Percentiles rank a stretch among this genome's conserved stretches.
These are phyloP conservation scores for Penicillium lividum DNA, from an alignment of 495 filamentous ascomycete species.

Conservation along the genomic window DNA sequence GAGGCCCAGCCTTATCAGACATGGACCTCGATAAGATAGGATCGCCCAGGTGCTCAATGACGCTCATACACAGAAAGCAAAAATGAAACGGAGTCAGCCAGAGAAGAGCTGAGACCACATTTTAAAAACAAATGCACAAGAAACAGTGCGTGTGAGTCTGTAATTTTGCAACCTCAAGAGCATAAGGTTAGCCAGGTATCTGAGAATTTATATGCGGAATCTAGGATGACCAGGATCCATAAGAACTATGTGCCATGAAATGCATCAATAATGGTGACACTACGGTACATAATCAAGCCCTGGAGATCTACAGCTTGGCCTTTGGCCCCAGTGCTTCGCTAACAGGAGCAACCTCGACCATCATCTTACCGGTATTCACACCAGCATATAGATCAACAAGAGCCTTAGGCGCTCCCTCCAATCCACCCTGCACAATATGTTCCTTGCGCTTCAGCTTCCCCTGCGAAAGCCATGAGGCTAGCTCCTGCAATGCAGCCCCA, in stretches of 20 bases:
- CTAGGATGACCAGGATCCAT: not conserved
- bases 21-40: too few species aligned
- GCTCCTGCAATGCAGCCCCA: conserved; percentile 43
- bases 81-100: too few species aligned
- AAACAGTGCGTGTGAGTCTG: too few species aligned
- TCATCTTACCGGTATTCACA: conserved; percentile 55
- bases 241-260: not conserved
- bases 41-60: too few species aligned
- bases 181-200: too few species aligned
- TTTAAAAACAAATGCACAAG: too few species aligned
- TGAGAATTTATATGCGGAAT: too few species aligned
- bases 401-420: conserved; percentile 51
- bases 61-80: too few species aligned
- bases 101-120: too few species aligned
- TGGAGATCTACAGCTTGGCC: conserved; percentile 30
- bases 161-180: too few species aligned
- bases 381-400: conserved; percentile 53
- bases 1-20: too few species aligned
- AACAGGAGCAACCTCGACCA: conserved; percentile 47
- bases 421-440: conserved; percentile 52
- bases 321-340: conserved; percentile 30
- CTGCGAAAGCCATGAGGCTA: conserved; percentile 51
- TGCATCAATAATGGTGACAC: not conserved
- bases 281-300: too few species aligned
- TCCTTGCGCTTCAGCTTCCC: conserved; percentile 60